Evolutionary conservation across 139 green algal species (phyloP).

Genomic region (Diplosphaera chodatii): DNA sequence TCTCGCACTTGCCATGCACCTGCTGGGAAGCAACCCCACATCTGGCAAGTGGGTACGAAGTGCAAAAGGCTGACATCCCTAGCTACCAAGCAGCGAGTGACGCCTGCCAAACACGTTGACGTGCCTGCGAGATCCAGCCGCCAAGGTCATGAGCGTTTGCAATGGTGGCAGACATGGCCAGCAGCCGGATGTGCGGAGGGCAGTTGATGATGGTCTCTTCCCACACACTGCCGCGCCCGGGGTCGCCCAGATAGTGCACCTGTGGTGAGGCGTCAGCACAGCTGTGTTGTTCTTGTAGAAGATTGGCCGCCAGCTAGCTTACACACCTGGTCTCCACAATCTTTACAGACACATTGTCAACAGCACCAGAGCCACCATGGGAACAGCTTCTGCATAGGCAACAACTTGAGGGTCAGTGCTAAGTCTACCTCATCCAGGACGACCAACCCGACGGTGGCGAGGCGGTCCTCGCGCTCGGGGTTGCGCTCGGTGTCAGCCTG

Average conservation of each 20-base stretch:
- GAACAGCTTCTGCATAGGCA: background rate
- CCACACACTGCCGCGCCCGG: slow-evolving; percentile 82
- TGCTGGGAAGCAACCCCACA: slow-evolving; percentile 12
- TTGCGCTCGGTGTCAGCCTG: background rate
- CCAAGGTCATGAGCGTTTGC: slow-evolving; percentile 88
- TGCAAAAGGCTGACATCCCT: no score
- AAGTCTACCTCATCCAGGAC: slow-evolving; percentile 85
- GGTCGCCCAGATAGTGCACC: slow-evolving; percentile 80
- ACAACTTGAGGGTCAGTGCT: background rate
- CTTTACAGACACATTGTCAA: no score
- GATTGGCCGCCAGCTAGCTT: no score
- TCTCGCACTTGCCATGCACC: slow-evolving; percentile 65
- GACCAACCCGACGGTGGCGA: slow-evolving; percentile 81
- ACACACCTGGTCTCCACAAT: no score
- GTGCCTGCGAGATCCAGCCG: slow-evolving; percentile 83
- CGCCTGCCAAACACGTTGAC: no score
- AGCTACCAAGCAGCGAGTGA: no score
- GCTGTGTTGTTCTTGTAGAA: no score
- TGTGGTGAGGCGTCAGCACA: background rate
- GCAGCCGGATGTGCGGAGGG: slow-evolving; percentile 76
- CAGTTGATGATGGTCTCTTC: slow-evolving; percentile 98
- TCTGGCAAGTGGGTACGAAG: no score
- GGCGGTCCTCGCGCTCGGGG: slow-evolving; percentile 23
- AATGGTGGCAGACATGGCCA: slow-evolving; percentile 93
- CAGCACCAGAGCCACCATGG: no score